phyloP scores from a whole-genome alignment of 2,329 filamentous ascomycete species.

The Zymoseptoria brevis region DNA sequence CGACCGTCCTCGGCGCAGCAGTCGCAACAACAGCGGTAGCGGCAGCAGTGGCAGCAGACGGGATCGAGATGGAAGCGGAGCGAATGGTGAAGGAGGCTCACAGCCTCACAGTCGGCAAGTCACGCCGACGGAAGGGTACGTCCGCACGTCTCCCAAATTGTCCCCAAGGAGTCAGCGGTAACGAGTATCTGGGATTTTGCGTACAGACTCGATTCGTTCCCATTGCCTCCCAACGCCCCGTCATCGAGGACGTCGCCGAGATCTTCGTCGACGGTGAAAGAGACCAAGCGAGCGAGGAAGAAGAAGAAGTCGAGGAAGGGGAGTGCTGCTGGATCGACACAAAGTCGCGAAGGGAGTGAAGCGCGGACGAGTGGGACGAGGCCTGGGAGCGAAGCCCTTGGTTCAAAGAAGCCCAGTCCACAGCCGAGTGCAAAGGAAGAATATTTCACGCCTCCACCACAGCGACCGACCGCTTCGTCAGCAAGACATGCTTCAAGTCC shows the following conservation, averaged over 20 bases:
- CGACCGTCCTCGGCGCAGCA: background rate
- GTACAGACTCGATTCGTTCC: background rate
- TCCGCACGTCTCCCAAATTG: slow-evolving; percentile 8
- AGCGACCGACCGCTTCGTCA: background rate
- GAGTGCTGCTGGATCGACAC: background rate
- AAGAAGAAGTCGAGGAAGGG: background rate
- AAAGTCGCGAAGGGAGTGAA: background rate
- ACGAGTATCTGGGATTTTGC: background rate
- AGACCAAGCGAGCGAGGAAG: slow-evolving; percentile 1
- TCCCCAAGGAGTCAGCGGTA: slow-evolving; percentile 2
- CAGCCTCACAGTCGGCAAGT: slow-evolving; percentile 21
- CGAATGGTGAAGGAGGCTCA: slow-evolving; percentile 4
- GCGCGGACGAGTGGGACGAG: background rate
- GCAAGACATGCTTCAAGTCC: background rate
- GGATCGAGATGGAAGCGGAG: background rate
- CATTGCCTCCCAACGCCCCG: background rate
- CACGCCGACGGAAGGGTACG: slow-evolving; percentile 26
- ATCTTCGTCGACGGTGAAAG: background rate
- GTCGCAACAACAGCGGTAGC: background rate
- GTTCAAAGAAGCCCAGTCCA: background rate
- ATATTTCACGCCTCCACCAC: background rate
- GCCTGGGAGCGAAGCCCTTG: background rate
- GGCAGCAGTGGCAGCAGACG: background rate
- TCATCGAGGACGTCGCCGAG: background rate
- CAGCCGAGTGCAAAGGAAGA: background rate